These are phyloP conservation scores for Claviceps arundinis DNA, from an alignment of 2,329 filamentous ascomycete genomes.

Conservation along the genomic window DNA sequence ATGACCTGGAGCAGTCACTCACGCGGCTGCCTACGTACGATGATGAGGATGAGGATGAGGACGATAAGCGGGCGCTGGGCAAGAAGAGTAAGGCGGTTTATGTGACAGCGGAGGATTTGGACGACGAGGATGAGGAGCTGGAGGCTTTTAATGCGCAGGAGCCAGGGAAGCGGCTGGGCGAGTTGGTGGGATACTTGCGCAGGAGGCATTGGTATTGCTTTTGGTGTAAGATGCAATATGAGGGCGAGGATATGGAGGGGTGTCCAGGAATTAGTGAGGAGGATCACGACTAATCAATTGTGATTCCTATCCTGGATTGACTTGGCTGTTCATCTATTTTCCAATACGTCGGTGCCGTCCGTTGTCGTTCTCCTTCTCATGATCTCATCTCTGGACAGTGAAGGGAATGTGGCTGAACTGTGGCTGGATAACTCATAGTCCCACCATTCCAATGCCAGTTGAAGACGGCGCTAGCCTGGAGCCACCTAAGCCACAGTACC, in stretches of 20 bases:
- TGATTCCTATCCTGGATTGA: no score
- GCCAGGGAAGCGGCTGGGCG: constrained; percentile 50
- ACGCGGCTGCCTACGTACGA: constrained; percentile 54
- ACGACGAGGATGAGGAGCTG: constrained; percentile 69
- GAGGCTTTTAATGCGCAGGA: constrained; percentile 64
- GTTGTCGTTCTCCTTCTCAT: no score
- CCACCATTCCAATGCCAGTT: no score
- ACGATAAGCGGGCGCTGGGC: constrained; percentile 58
- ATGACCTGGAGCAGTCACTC: constrained; percentile 53
- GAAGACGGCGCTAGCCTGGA: no score
- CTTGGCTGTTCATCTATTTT: no score
- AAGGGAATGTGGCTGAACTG: no score
- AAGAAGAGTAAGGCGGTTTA: constrained; percentile 38
- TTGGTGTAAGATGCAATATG: constrained; percentile 84
- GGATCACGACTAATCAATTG: constrained; percentile 44
- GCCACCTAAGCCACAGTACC: no score
- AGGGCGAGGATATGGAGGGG: constrained; percentile 62
- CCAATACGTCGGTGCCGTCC: no score
- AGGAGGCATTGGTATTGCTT: constrained; percentile 74
- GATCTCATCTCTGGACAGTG: no score
- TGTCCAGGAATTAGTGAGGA: constrained; percentile 84
- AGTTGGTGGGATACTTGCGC: constrained; percentile 56
- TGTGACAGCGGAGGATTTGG: constrained; percentile 52
- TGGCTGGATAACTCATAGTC: no score
- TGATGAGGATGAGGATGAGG: constrained; percentile 54